Evolutionary conservation across 108 stramenopile genomes (phyloP).

Genomic region (Cylindrotheca closterium): DNA sequence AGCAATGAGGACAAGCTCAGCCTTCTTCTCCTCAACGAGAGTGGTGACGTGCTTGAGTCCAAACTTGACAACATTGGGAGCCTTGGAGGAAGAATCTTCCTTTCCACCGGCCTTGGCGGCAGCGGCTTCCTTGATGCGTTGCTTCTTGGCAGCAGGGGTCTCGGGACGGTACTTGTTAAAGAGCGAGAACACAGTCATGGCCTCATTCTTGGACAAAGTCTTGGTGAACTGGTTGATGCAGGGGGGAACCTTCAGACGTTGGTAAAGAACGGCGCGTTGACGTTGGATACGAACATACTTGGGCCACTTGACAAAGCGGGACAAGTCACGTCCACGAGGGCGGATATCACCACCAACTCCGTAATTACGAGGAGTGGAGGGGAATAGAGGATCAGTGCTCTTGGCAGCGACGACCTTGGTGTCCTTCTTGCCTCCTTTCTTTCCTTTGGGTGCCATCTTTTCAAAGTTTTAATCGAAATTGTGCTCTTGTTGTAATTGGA

Average conservation of each 20-base stretch:
- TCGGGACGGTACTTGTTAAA: constrained; percentile 98
- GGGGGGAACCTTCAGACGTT: constrained; percentile 98
- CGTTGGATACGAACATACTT: constrained; percentile 98
- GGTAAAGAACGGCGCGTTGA: constrained; percentile 97
- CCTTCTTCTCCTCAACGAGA: constrained; percentile 99
- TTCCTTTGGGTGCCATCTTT: constrained; percentile 46
- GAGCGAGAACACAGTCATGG: constrained; percentile 94
- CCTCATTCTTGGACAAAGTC: constrained; percentile 96
- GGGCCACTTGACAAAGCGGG: constrained; percentile 98
- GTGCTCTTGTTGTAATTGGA: background rate
- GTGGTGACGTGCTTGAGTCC: constrained; percentile 99
- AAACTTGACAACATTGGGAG: constrained; percentile 89
- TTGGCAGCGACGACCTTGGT: constrained; percentile 64
- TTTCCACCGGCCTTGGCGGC: constrained; percentile 86
- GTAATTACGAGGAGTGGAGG: constrained; percentile 80
- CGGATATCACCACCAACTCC: constrained; percentile 95
- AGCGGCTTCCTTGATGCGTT: constrained; percentile 95
- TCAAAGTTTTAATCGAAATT: background rate
- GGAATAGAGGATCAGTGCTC: constrained; percentile 94
- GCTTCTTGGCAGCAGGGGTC: constrained; percentile 95
- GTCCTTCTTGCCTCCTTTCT: constrained; percentile 76
- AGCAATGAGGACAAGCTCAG: constrained; percentile 95
- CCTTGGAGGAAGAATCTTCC: constrained; percentile 62
- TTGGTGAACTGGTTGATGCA: constrained; percentile 98
- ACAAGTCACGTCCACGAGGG: constrained; percentile 92